Conservation (phyloP, 2,329 filamentous ascomycete species). For the Triangularia setosa region DNA sequence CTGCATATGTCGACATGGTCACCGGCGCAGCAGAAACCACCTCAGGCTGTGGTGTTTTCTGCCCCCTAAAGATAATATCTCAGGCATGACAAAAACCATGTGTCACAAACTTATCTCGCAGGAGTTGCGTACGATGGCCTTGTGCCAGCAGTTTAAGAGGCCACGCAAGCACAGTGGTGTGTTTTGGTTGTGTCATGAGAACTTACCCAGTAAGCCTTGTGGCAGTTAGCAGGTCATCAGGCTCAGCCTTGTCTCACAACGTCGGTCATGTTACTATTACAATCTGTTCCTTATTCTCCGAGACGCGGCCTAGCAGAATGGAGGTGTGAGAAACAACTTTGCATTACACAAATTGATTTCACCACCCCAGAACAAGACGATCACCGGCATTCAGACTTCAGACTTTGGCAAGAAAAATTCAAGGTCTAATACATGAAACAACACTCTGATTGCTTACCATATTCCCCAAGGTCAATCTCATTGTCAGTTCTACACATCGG, state of each 20-base stretch:
- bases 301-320: neutral
- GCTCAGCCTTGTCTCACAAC: neutral
- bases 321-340: too few species aligned
- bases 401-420: too few species aligned
- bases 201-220: neutral
- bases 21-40: neutral
- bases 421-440: too few species aligned
- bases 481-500: too few species aligned
- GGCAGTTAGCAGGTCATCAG: neutral
- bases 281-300: neutral
- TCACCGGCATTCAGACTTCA: too few species aligned
- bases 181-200: neutral
- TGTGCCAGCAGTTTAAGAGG: neutral
- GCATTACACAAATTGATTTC: too few species aligned
- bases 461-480: too few species aligned
- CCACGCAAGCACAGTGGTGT: neutral
- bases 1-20: neutral
- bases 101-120: neutral
- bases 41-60: neutral
- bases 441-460: too few species aligned
- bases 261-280: neutral
- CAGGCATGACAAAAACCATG: neutral
- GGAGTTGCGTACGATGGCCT: neutral
- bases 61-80: neutral
- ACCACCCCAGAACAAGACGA: too few species aligned